Conservation (phyloP, 2,329 filamentous ascomycete species). For the Ophiosphaerella narmari region DNA sequence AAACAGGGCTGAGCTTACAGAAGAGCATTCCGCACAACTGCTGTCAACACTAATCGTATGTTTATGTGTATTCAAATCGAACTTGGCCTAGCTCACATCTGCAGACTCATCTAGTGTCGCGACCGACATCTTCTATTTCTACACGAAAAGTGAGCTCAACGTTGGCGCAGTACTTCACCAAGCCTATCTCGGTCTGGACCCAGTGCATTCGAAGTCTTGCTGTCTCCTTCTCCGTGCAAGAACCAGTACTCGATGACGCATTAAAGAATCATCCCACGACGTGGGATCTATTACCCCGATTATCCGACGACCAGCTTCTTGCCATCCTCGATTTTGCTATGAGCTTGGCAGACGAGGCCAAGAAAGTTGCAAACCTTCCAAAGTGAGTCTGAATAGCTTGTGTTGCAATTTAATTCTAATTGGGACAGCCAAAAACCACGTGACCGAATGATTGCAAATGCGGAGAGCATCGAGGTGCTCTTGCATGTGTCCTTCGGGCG, state of each 20-base stretch:
- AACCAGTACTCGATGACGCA: conserved; percentile 54
- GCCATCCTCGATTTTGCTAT: conserved; percentile 68
- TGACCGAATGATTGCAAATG: conserved; percentile 57
- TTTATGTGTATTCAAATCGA: neutral
- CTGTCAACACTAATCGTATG: conserved; percentile 44
- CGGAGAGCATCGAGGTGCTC: conserved; percentile 56
- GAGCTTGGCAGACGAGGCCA: conserved; percentile 67
- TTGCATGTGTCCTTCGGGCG: conserved; percentile 50
- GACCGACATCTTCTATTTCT: conserved; percentile 61
- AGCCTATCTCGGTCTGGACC: conserved; percentile 70
- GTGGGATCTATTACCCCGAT: conserved; percentile 51
- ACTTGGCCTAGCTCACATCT: conserved; percentile 8
- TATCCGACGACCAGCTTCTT: conserved; percentile 58
- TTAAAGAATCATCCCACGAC: conserved; percentile 52
- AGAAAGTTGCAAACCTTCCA: conserved; percentile 69
- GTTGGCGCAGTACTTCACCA: conserved; percentile 74
- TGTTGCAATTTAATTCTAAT: conserved; percentile 3
- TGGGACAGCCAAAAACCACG: conserved; percentile 51
- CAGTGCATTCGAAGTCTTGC: conserved; percentile 67
- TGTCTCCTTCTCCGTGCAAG: conserved; percentile 59
- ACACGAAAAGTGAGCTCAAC: conserved; percentile 77
- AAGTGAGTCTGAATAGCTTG: conserved; percentile 22
- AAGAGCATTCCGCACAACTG: conserved; percentile 42
- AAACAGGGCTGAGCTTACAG: conserved; percentile 32
- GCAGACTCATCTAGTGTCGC: conserved; percentile 38